Evolutionary conservation across 2,329 filamentous ascomycete species (phyloP).

Genomic region (Trichoderma sp.): DNA sequence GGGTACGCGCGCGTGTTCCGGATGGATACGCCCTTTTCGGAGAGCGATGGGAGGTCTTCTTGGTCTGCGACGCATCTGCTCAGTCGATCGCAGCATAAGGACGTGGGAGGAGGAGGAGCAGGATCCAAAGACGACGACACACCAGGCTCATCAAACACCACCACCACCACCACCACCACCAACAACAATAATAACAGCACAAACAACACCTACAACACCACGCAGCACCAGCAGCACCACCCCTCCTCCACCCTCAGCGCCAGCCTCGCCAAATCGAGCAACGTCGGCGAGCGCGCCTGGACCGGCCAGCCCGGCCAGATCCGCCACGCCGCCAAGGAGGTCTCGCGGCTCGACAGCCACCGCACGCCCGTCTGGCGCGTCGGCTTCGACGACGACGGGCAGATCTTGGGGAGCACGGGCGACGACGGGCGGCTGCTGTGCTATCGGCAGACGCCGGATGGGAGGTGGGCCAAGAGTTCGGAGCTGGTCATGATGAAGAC

Average conservation of each 20-base stretch:
- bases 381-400: constrained; percentile 69
- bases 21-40: constrained; percentile 61
- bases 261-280: constrained; percentile 55
- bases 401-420: constrained; percentile 73
- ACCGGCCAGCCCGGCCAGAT: constrained; percentile 67
- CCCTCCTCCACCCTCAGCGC: constrained; percentile 53
- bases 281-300: constrained; percentile 52
- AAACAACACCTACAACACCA: constrained; percentile 31
- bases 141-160: constrained; percentile 32
- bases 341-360: constrained; percentile 68
- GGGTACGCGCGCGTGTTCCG: constrained; percentile 88
- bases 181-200: constrained; percentile 31
- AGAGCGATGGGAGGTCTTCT: constrained; percentile 51
- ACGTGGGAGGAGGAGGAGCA: no score
- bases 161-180: constrained; percentile 31
- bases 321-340: constrained; percentile 62
- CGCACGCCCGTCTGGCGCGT: constrained; percentile 75
- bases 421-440: constrained; percentile 71
- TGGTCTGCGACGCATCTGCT: constrained; percentile 54
- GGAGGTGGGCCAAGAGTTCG: constrained; percentile 61
- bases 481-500: constrained; percentile 62
- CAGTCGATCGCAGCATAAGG: constrained; percentile 32
- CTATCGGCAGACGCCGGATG: constrained; percentile 62
- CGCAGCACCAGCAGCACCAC: constrained; percentile 39
- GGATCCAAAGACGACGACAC: constrained; percentile 35